Evolutionary conservation across 1,139 yeast species (phyloP).

Genomic region (Schwanniomyces etchellsii): DNA sequence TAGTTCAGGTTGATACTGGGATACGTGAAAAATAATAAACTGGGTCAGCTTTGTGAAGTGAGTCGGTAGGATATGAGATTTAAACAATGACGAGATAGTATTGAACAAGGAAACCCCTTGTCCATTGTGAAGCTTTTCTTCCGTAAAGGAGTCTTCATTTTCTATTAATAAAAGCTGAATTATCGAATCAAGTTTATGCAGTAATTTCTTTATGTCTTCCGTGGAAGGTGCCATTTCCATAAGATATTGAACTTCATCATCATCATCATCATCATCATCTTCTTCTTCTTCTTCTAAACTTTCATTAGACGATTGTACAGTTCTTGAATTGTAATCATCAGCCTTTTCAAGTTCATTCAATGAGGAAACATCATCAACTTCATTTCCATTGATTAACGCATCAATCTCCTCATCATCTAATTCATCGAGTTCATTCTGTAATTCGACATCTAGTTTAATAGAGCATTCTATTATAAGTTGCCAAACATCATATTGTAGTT

Average conservation of each 20-base stretch:
- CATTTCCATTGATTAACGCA: slow-evolving; percentile 52
- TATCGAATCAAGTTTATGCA: slow-evolving; percentile 66
- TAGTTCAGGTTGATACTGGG: slow-evolving; percentile 77
- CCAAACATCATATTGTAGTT: slow-evolving; percentile 72
- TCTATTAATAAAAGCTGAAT: slow-evolving; percentile 50
- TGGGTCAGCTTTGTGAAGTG: slow-evolving; percentile 90
- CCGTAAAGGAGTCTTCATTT: slow-evolving; percentile 45
- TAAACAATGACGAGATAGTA: slow-evolving; percentile 70
- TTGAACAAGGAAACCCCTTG: slow-evolving; percentile 72
- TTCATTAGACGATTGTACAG: slow-evolving; percentile 14
- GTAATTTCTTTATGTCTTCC: slow-evolving; percentile 48
- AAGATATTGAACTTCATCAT: slow-evolving; percentile 38
- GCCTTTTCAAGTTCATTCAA: slow-evolving; percentile 16
- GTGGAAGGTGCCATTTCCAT: slow-evolving; percentile 40
- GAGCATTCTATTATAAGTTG: slow-evolving; percentile 70
- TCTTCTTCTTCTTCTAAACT: slow-evolving; percentile 10
- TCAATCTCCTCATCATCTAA: slow-evolving; percentile 71
- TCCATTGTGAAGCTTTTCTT: slow-evolving; percentile 50
- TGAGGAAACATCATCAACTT: slow-evolving; percentile 33
- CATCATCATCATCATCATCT: slow-evolving; percentile 18
- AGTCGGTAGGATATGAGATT: slow-evolving; percentile 81
- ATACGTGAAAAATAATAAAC: slow-evolving; percentile 72
- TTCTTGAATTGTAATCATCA: slow-evolving; percentile 10
- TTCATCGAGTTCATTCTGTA: slow-evolving; percentile 84
- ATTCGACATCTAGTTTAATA: slow-evolving; percentile 88